Conservation (phyloP, 1,284 basidiomycete genomes). For the Malassezia brasiliensis region DNA sequence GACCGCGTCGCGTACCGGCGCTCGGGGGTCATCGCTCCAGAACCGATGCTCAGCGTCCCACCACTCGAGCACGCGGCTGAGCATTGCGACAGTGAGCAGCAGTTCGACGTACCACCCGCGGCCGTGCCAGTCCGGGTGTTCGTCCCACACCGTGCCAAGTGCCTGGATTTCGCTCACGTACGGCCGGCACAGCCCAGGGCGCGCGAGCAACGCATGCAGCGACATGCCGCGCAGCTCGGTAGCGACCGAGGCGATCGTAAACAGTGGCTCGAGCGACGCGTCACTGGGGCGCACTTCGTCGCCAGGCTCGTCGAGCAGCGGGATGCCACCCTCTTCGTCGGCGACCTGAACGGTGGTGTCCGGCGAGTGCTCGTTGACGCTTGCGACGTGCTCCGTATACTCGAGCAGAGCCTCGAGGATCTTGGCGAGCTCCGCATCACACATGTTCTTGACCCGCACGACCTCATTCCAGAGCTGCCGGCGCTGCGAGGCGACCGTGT, state of each 20-base stretch:
- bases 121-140: conserved; percentile 94
- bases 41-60: conserved; percentile 99
- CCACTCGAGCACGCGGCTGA: conserved; percentile 96
- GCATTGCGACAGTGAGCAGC: conserved; percentile 78
- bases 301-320: background rate
- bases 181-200: conserved; percentile 72
- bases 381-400: conserved; percentile 4
- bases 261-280: conserved; percentile 54
- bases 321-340: background rate
- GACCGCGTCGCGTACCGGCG: conserved; percentile 24
- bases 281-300: background rate
- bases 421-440: conserved; percentile 15
- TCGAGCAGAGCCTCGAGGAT: conserved; percentile 1
- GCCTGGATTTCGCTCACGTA: conserved; percentile 80
- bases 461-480: conserved; percentile 13
- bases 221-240: conserved; percentile 88
- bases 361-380: conserved; percentile 4
- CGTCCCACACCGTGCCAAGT: conserved; percentile 90
- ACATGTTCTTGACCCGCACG: conserved; percentile 7
- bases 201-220: conserved; percentile 69
- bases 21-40: conserved; percentile 78
- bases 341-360: conserved; percentile 8
- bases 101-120: conserved; percentile 94
- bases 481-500: conserved; percentile 11
- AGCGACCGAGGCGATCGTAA: conserved; percentile 86